Conservation (phyloP, 2,329 filamentous ascomycete species). For the Penicillium nordicum region DNA sequence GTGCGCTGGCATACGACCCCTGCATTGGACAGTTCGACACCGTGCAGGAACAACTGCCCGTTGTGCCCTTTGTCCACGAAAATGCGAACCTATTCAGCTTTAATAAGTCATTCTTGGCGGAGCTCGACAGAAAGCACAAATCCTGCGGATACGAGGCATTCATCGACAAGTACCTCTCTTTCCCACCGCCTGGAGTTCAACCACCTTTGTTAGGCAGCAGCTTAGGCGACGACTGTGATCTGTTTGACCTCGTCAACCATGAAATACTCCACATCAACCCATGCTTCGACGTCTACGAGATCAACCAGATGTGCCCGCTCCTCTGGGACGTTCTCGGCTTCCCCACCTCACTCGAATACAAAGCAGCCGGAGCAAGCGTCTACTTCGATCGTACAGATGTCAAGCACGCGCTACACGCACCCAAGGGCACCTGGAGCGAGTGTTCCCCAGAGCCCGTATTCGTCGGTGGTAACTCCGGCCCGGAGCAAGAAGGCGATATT, state of each 20-base stretch:
- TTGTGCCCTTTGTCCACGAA: conserved; percentile 43
- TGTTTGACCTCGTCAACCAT: conserved; percentile 56
- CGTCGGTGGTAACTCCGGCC: conserved; percentile 39
- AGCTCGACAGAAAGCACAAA: conserved; percentile 42
- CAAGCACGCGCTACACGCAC: conserved; percentile 64
- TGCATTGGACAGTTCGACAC: conserved; percentile 46
- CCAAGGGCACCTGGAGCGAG: conserved; percentile 36
- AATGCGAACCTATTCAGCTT: conserved; percentile 46
- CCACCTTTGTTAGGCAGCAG: conserved; percentile 58
- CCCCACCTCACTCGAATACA: conserved; percentile 53
- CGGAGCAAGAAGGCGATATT: conserved; percentile 38
- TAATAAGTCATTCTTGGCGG: conserved; percentile 42
- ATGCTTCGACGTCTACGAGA: conserved; percentile 75
- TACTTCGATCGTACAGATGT: conserved; percentile 72
- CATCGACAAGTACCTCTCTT: conserved; percentile 56
- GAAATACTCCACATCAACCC: conserved; percentile 63
- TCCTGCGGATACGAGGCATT: conserved; percentile 48
- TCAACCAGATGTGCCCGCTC: conserved; percentile 68
- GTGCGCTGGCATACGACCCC: conserved; percentile 69
- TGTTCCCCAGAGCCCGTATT: conserved; percentile 46
- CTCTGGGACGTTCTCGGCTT: conserved; percentile 68
- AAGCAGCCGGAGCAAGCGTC: conserved; percentile 58
- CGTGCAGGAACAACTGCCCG: conserved; percentile 34
- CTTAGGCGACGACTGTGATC: conserved; percentile 50
- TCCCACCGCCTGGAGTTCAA: conserved; percentile 39